Evolutionary conservation across 345 rosid species (phyloP), one percentile per base, ranked within the genome.

Genomic region (Chamaenerion angustifolium): DNA sequence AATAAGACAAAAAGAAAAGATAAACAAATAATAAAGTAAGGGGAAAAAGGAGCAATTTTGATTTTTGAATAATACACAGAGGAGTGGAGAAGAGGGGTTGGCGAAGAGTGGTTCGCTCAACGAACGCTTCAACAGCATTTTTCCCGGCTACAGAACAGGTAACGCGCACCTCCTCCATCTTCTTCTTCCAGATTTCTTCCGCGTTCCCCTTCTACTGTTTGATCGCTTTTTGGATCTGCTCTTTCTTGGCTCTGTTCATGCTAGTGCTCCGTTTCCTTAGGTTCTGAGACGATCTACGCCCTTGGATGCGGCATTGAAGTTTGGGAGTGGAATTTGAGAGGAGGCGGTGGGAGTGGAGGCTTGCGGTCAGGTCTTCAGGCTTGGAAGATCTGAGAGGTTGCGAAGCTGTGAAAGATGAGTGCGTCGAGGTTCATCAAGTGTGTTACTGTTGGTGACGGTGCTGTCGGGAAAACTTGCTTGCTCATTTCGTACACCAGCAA

Each of bases 371-470:
- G 52, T 37, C 51, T 14, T 45, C 40, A 52, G 56, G 13, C 18
- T 54, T 23, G 40, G 43, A 16, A 49, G 62, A 49, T 58, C 55
- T 58, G 55, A 50, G 45, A 45, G 49, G 45, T 23, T 17, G 46
- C 18, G 51, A 16, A 41, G 51, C 3, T 42, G 21, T 19, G 46
- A 7, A 57, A 63, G 64, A 89, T 85, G 95, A 85, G 86, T 49
- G 95, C 97, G 42, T 85, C 90, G 41, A 79, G 90, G 81, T 89
- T 86, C 72, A 85, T 85, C 12, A 89, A 89, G 94, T 89, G 97
- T 71, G 94, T 83, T 11, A 89, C 97, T 31, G 97, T 89, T 64
- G 95, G 97, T 57, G 97, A 89, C 43, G 95, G 94, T 6, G 97
- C 95, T 42, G 97, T 89, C 46, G 97, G 95, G 14, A 89, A 89